A percentile compares a stretch with the other conserved stretches of the same genome.
These are phyloP conservation scores for Xylaria digitata DNA, from an alignment of 2,329 filamentous ascomycete genomes.

Conservation along the genomic window DNA sequence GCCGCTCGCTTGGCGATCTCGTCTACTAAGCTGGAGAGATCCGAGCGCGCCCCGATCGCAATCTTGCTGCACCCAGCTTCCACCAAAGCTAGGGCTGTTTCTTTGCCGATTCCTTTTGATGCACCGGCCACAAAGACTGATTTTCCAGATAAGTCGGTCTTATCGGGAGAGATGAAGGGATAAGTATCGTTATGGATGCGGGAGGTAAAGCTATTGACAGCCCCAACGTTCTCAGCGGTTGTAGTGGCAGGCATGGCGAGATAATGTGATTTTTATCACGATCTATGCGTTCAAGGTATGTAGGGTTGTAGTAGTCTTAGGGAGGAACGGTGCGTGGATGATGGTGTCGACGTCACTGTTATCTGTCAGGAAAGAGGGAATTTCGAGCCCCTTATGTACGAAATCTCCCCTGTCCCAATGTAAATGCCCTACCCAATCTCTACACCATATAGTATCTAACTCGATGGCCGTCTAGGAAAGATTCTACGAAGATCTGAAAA, in stretches of 20 bases:
- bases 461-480: neutral
- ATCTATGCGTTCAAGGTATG: neutral
- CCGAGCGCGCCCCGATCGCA: constrained; percentile 62
- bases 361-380: neutral
- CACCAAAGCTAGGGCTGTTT: constrained; percentile 62
- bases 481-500: neutral
- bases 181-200: constrained; percentile 49
- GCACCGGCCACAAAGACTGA: constrained; percentile 62
- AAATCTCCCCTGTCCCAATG: neutral
- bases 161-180: constrained; percentile 45
- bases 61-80: constrained; percentile 61
- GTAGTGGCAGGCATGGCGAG: constrained; percentile 32
- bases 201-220: constrained; percentile 34
- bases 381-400: constrained; percentile 3
- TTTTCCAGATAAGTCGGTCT: constrained; percentile 43
- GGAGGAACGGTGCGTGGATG: neutral
- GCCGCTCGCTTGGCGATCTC: constrained; percentile 53
- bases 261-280: neutral
- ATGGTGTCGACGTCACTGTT: neutral
- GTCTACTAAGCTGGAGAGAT: constrained; percentile 54
- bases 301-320: neutral
- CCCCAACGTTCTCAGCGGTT: constrained; percentile 19
- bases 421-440: neutral
- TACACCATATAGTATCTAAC: too few relatives aligned
- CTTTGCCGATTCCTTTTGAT: constrained; percentile 60